Base-by-base conservation (phyloP, 768 basidiomycete genomes). In the Mycena chlorophos region DNA sequence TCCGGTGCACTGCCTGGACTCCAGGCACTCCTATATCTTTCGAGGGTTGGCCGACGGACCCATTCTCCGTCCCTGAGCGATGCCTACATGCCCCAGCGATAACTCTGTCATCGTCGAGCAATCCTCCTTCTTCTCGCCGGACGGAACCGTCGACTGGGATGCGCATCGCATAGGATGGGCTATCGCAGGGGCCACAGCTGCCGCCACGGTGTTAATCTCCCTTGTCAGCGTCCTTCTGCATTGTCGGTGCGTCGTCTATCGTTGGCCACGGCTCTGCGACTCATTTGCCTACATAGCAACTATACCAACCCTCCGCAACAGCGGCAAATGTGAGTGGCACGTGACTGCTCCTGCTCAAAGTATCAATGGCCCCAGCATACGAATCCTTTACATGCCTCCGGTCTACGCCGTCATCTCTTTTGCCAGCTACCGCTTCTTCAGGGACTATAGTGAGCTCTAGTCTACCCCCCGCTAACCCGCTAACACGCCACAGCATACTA, bases 371-470 rank as follows among this genome's bases (percentile, higher is more conserved):
- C 42, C 14, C 63, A 90, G 88, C 55, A 63, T 91, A n/a, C 84
- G 91, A 55, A 84, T 93, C 43, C 65, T 93, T 59, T 91, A 90
- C 63, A 89, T 94, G 90, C 91, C 91, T 2, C 82, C 85, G 1
- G 77, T 93, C 39, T 93, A 89, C 68, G 87, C 86, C 25, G 73
- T 93, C 58, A 82, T 94, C 47, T 91, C 90, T 1, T 95, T 94
- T 74, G 81, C 90, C 63, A 89, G 89, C 25, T 95, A 91, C 64
- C 83, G 92, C 1, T 94, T 74, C 73, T 94, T 90, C 75, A 82
- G 90, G 34, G 73, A 80, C 54, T 94, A 90, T 65, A 90, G 83
- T 83, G 53, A 49, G 81, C 64, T 22, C 17, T 13, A 4, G 3
- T 34, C 42, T 16, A 20, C 12, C 19, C 17, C 13, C 6, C 17